Percentiles rank a stretch among this genome's conserved stretches.
phyloP scores from a whole-genome alignment of 2,329 filamentous ascomycete genomes.

The Neonectria faginata region DNA sequence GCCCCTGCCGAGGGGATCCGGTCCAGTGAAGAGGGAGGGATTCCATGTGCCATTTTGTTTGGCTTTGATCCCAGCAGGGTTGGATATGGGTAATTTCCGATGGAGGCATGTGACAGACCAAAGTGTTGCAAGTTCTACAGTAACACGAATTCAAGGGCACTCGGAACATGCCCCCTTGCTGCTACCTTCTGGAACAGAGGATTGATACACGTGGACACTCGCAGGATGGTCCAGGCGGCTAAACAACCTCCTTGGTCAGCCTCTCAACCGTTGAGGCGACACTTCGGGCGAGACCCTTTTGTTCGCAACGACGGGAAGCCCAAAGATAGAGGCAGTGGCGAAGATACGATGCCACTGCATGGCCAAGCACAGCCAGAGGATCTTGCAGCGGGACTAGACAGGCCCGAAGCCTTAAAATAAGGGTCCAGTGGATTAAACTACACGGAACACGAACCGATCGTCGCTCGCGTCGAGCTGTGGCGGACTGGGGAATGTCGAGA shows the following conservation, averaged over 20 bases:
- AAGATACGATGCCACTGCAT: constrained; percentile 19
- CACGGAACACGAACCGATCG: constrained; percentile 27
- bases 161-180: neutral
- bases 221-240: neutral
- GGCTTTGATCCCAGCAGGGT: neutral
- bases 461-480: constrained; percentile 21
- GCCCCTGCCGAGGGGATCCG: neutral
- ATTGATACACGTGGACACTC: neutral
- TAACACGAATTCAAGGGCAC: neutral
- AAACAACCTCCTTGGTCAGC: neutral
- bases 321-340: constrained; percentile 15
- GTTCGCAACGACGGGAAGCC: neutral
- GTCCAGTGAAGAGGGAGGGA: neutral
- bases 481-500: constrained; percentile 17
- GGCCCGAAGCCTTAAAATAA: constrained; percentile 28
- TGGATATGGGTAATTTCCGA: neutral
- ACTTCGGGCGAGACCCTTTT: neutral
- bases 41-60: neutral
- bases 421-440: constrained; percentile 4
- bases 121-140: neutral
- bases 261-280: neutral
- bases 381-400: constrained; percentile 19
- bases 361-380: constrained; percentile 6
- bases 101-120: neutral
- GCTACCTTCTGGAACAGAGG: neutral